phyloP scores from a whole-genome alignment of 2,329 filamentous ascomycete genomes.

The Leptographium lundbergii region DNA sequence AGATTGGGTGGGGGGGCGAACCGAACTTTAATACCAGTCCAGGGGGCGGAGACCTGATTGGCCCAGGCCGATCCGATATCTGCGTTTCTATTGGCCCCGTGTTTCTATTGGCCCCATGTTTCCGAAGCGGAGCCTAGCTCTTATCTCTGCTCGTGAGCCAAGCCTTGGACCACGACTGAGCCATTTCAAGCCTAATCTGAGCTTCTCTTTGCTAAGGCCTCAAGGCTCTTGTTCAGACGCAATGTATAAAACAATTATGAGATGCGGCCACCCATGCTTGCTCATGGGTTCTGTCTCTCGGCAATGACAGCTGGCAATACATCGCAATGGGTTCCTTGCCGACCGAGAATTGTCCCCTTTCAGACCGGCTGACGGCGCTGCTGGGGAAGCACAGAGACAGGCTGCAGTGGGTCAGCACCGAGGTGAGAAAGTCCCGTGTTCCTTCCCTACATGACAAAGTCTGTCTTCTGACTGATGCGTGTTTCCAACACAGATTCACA shows the following conservation, averaged over 20 bases:
- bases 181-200: background rate
- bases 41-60: background rate
- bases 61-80: background rate
- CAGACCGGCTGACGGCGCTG: background rate
- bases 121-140: background rate
- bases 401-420: background rate
- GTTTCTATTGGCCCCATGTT: background rate
- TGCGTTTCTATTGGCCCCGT: background rate
- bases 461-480: too few relatives aligned
- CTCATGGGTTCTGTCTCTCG: background rate
- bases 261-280: too few relatives aligned
- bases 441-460: background rate
- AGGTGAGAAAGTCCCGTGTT: background rate
- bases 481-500: conserved; percentile 16
- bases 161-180: too few relatives aligned
- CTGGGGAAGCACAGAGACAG: background rate
- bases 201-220: background rate
- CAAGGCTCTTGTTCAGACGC: too few relatives aligned
- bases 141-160: background rate
- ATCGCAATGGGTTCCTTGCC: background rate
- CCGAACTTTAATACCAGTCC: background rate
- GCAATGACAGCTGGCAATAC: background rate
- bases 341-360: background rate
- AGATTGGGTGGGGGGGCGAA: background rate
- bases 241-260: background rate